Evolutionary conservation across 345 rosid species (phyloP).

Genomic region (Gossypioides kirkii): DNA sequence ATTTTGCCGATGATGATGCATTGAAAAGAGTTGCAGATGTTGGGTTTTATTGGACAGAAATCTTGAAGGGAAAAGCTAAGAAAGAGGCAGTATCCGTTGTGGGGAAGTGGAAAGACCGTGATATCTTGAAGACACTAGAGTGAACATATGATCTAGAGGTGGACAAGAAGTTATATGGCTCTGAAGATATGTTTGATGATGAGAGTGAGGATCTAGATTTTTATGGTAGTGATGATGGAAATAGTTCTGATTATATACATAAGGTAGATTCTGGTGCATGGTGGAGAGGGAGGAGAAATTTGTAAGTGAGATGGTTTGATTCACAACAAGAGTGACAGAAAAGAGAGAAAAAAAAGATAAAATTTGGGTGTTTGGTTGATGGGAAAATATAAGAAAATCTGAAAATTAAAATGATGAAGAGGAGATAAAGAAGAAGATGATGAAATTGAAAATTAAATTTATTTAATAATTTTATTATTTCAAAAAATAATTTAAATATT

Average conservation of each 20-base stretch:
- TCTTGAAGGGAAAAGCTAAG: slow-evolving; percentile 80
- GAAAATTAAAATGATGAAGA: too few species aligned
- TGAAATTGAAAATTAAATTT: too few species aligned
- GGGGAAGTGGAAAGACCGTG: slow-evolving; percentile 69
- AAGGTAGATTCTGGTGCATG: slow-evolving; percentile 40
- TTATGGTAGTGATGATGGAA: slow-evolving; percentile 20
- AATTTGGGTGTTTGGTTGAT: too few species aligned
- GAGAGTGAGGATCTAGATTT: slow-evolving; percentile 20
- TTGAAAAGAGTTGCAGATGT: slow-evolving; percentile 76
- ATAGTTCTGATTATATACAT: slow-evolving; percentile 16
- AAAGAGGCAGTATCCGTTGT: slow-evolving; percentile 66
- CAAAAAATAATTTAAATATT: too few species aligned
- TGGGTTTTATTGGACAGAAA: slow-evolving; percentile 74
- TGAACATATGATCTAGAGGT: slow-evolving; percentile 64
- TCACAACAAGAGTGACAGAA: too few species aligned
- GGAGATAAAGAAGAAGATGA: too few species aligned
- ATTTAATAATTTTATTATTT: too few species aligned
- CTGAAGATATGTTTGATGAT: slow-evolving; percentile 25
- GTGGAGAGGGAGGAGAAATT: too few species aligned
- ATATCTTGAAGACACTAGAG: slow-evolving; percentile 62
- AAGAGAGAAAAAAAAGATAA: too few species aligned
- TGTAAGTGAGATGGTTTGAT: too few species aligned
- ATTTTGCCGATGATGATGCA: slow-evolving; percentile 45
- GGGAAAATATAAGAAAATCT: too few species aligned
- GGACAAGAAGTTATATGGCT: slow-evolving; percentile 27